phyloP scores from a whole-genome alignment of 805 yeast genomes.

The Cyberlindnera bimundalis region DNA sequence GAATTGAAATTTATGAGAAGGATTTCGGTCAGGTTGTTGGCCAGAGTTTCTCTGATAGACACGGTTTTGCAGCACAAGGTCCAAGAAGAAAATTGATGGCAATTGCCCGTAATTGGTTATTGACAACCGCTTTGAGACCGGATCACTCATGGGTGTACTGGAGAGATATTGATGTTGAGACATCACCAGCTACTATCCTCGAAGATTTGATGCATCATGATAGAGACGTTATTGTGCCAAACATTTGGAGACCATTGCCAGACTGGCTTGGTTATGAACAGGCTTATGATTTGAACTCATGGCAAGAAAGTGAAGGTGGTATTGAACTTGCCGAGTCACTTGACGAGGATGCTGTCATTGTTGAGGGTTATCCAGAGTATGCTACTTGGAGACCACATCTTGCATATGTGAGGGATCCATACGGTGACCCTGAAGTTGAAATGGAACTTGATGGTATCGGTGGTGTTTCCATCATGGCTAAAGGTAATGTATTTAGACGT shows the following conservation, averaged over 20 bases:
- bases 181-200: conserved; percentile 75
- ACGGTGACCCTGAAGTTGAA: conserved; percentile 91
- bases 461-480: conserved; percentile 89
- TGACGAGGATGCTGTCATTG: conserved; percentile 94
- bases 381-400: conserved; percentile 98
- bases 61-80: conserved; percentile 95
- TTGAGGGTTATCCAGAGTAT: conserved; percentile 95
- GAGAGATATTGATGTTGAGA: conserved; percentile 98
- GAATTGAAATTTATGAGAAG: conserved; percentile 82
- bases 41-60: conserved; percentile 89
- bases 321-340: conserved; percentile 68
- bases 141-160: conserved; percentile 95
- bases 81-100: conserved; percentile 95
- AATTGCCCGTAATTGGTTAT: conserved; percentile 90
- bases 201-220: conserved; percentile 93
- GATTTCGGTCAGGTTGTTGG: conserved; percentile 94
- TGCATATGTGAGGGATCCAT: conserved; percentile 91
- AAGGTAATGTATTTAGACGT: conserved; percentile 77
- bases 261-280: conserved; percentile 84
- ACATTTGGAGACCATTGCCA: conserved; percentile 87
- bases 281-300: conserved; percentile 79
- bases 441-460: conserved; percentile 96
- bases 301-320: conserved; percentile 86
- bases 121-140: conserved; percentile 82
- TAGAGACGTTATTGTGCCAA: conserved; percentile 91